Conservation (phyloP, 2,329 filamentous ascomycete species). For the Fusarium papillatum region DNA sequence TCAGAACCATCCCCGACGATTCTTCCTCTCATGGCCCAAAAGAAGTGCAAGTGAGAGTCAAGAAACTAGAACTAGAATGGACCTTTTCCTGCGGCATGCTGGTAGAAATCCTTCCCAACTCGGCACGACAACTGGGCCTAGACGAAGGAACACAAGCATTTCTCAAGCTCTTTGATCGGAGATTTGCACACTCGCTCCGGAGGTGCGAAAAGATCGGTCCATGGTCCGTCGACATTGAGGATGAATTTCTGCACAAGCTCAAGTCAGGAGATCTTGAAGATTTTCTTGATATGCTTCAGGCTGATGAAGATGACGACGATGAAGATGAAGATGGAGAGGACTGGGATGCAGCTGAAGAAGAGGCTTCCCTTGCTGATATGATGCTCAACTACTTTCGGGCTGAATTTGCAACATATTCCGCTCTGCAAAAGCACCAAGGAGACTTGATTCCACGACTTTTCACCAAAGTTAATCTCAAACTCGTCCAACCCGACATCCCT, state of each 20-base stretch:
- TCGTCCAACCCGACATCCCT: background rate
- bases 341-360: constrained; percentile 34
- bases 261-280: background rate
- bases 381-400: constrained; percentile 13
- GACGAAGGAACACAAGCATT: constrained; percentile 18
- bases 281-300: constrained; percentile 12
- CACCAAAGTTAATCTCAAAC: constrained; percentile 13
- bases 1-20: background rate
- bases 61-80: background rate
- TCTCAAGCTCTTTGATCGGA: constrained; percentile 41
- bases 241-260: background rate
- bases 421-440: constrained; percentile 32
- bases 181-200: constrained; percentile 32
- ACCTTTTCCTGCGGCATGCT: constrained; percentile 36
- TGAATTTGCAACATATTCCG: constrained; percentile 34
- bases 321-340: constrained; percentile 17
- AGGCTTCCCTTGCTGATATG: constrained; percentile 28
- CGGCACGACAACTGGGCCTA: background rate
- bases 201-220: constrained; percentile 13
- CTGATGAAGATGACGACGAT: background rate
- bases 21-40: background rate
- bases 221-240: constrained; percentile 17
- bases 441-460: constrained; percentile 33
- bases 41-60: background rate
- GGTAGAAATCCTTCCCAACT: constrained; percentile 26